Evolutionary conservation across 306 rosid species (phyloP).

Genomic region (Acacia confusa): DNA sequence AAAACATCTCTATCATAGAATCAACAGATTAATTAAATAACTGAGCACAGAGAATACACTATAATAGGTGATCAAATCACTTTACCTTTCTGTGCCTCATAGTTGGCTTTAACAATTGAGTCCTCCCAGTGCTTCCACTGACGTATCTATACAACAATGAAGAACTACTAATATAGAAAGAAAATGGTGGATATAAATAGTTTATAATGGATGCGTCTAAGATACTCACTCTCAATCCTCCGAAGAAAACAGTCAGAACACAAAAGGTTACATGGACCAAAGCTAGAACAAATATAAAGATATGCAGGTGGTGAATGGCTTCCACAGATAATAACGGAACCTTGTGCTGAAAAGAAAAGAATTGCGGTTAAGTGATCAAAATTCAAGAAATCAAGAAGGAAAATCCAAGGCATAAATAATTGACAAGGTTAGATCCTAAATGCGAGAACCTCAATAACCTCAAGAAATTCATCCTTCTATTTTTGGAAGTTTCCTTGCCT

Average conservation of each 20-base stretch:
- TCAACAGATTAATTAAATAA: not conserved
- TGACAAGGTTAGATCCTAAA: not conserved
- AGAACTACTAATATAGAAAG: not conserved
- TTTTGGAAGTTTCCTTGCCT: not conserved
- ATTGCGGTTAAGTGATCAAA: not conserved
- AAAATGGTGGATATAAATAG: not conserved
- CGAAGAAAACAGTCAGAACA: constrained; percentile 42
- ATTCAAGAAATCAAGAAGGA: not conserved
- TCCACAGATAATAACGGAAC: constrained; percentile 75
- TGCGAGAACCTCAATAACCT: not conserved
- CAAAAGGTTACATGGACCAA: constrained; percentile 78
- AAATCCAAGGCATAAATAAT: not conserved
- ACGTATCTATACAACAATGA: constrained; percentile 55
- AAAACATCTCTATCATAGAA: not conserved
- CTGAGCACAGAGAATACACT: not conserved
- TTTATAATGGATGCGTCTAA: not conserved
- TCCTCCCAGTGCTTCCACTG: constrained; percentile 88
- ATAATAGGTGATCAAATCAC: constrained; percentile 19
- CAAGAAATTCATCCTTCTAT: not conserved
- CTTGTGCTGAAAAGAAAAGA: constrained; percentile 53
- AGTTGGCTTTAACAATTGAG: constrained; percentile 43
- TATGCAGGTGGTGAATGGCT: constrained; percentile 78
- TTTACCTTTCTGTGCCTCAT: constrained; percentile 38
- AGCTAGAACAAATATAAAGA: constrained; percentile 83
- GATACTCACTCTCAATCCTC: not conserved